Conservation (phyloP, 2,329 filamentous ascomycete genomes). For the Dothidotthia symphoricarpi region DNA sequence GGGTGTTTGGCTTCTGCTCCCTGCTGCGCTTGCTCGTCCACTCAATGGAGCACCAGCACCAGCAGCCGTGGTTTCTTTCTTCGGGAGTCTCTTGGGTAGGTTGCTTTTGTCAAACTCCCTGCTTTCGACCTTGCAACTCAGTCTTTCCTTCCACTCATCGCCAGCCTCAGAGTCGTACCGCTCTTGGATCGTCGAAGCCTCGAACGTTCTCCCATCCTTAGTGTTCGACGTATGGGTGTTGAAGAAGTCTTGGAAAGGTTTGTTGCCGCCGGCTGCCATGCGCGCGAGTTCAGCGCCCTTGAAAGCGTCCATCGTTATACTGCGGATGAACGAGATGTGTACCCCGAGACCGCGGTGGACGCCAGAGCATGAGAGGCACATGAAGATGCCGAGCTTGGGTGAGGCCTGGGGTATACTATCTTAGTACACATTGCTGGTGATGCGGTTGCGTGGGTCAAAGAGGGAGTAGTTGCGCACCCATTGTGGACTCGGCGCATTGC, state of each 20-base stretch:
- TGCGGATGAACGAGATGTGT: slow-evolving; percentile 96
- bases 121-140: slow-evolving; percentile 84
- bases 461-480: slow-evolving; percentile 63
- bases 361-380: slow-evolving; percentile 93
- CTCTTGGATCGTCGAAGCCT: slow-evolving; percentile 85
- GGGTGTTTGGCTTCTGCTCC: slow-evolving; percentile 42
- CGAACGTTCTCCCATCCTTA: slow-evolving; percentile 59
- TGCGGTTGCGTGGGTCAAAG: slow-evolving; percentile 6
- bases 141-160: slow-evolving; percentile 91
- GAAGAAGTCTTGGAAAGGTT: slow-evolving; percentile 83
- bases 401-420: slow-evolving; percentile 55
- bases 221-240: slow-evolving; percentile 55
- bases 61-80: slow-evolving; percentile 31
- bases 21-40: slow-evolving; percentile 36
- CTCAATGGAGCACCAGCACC: slow-evolving; percentile 30
- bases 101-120: slow-evolving; percentile 74
- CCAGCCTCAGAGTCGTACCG: slow-evolving; percentile 86
- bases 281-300: slow-evolving; percentile 88
- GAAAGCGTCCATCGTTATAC: slow-evolving; percentile 98
- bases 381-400: slow-evolving; percentile 97
- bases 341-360: slow-evolving; percentile 93
- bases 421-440: slow-evolving; percentile 15
- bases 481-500: slow-evolving; percentile 91
- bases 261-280: slow-evolving; percentile 91
- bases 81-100: slow-evolving; percentile 53